Percentiles rank a stretch among this genome's conserved stretches.
Conservation (phyloP, 2,329 filamentous ascomycete genomes). For the Fusarium sp. region DNA sequence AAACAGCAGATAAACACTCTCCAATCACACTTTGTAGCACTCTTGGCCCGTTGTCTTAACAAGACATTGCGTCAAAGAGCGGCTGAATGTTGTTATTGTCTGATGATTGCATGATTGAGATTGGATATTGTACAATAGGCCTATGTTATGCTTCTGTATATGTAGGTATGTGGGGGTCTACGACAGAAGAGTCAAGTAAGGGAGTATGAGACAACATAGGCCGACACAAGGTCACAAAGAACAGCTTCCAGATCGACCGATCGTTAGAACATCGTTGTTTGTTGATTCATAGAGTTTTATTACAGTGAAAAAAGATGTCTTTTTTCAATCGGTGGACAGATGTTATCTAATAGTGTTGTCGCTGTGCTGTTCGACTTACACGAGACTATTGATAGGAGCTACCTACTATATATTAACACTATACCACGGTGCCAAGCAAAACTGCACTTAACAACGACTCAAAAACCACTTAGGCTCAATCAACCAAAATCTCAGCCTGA, state of each 20-base stretch:
- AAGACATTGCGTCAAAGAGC: conserved; percentile 19
- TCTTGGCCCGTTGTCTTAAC: conserved; percentile 4
- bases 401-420: neutral
- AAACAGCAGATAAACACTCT: neutral
- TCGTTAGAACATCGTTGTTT: conserved; percentile 9
- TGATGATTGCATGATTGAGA: neutral
- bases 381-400: no score
- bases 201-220: conserved; percentile 20
- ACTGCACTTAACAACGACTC: conserved; percentile 3
- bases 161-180: conserved; percentile 3
- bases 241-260: conserved; percentile 30
- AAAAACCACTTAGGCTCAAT: conserved; percentile 20
- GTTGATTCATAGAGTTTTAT: neutral
- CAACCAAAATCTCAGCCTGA: neutral
- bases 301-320: neutral
- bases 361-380: neutral
- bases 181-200: conserved; percentile 19
- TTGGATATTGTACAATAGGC: neutral
- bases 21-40: conserved; percentile 1
- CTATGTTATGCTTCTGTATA: conserved; percentile 4
- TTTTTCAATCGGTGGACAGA: neutral
- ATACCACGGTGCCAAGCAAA: neutral
- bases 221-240: neutral
- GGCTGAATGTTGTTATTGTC: conserved; percentile 28
- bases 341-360: neutral